These are phyloP conservation scores for Fonsecaea multimorphosa DNA, from an alignment of 2,329 filamentous ascomycete species.

Conservation along the genomic window DNA sequence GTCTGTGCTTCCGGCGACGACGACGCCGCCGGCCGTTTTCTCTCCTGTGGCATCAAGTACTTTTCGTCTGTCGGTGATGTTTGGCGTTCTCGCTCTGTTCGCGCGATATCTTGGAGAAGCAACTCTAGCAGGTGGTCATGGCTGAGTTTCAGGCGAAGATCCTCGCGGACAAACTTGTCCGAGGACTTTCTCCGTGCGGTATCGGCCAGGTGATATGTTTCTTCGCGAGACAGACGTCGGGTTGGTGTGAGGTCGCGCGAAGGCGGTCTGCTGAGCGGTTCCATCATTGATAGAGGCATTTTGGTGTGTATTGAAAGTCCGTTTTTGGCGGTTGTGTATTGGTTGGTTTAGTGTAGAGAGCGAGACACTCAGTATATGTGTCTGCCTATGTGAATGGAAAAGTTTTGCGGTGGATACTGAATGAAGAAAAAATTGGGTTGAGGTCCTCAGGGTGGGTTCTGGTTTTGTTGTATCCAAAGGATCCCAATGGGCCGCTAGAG, in stretches of 20 bases:
- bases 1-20: slow-evolving; percentile 15
- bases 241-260: slow-evolving; percentile 32
- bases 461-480: slow-evolving; percentile 15
- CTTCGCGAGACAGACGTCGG: slow-evolving; percentile 36
- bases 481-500: slow-evolving; percentile 1
- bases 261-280: slow-evolving; percentile 32
- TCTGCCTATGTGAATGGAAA: slow-evolving; percentile 18
- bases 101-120: slow-evolving; percentile 37
- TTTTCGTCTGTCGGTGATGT: slow-evolving; percentile 38
- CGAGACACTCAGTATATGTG: slow-evolving; percentile 6
- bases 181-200: slow-evolving; percentile 37
- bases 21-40: slow-evolving; percentile 24
- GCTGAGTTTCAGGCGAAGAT: slow-evolving; percentile 38
- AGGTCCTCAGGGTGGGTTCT: slow-evolving; percentile 15
- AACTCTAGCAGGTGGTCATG: slow-evolving; percentile 37
- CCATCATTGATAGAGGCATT: slow-evolving; percentile 35
- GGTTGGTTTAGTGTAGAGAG: not conserved
- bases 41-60: slow-evolving; percentile 28
- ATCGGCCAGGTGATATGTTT: slow-evolving; percentile 38
- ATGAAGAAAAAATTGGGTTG: slow-evolving; percentile 16
- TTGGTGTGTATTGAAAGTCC: slow-evolving; percentile 3
- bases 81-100: slow-evolving; percentile 38
- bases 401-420: slow-evolving; percentile 22
- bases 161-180: slow-evolving; percentile 31
- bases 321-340: not conserved